phyloP scores from a whole-genome alignment of 164 flowering plant species.

The Liquidambar formosana region DNA sequence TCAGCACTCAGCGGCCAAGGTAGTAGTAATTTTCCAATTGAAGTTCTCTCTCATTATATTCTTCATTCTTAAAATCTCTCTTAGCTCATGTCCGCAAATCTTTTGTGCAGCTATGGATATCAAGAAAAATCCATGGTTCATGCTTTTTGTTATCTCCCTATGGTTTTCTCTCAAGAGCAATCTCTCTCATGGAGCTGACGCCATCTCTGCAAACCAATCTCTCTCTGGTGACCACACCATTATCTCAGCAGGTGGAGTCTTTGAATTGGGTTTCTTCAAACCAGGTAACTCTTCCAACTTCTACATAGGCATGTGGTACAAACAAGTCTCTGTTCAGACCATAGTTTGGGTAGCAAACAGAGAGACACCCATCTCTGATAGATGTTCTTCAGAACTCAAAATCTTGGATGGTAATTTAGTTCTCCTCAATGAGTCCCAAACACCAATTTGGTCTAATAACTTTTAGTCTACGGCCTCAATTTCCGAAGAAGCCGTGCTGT shows the following conservation, averaged over 20 bases:
- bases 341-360: slow-evolving; percentile 72
- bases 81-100: background rate
- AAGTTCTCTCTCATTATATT: background rate
- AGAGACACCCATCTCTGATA: slow-evolving; percentile 46
- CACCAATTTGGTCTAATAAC: slow-evolving; percentile 60
- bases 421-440: slow-evolving; percentile 37
- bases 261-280: slow-evolving; percentile 57
- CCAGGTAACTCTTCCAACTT: slow-evolving; percentile 61
- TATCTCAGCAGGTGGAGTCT: slow-evolving; percentile 42
- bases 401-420: slow-evolving; percentile 57
- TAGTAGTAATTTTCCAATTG: too few relatives aligned
- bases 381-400: slow-evolving; percentile 28
- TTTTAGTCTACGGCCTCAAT: slow-evolving; percentile 18
- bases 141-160: slow-evolving; percentile 12
- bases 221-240: slow-evolving; percentile 58
- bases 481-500: slow-evolving; percentile 38
- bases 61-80: background rate
- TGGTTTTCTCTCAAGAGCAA: slow-evolving; percentile 7
- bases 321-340: slow-evolving; percentile 25
- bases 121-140: slow-evolving; percentile 1
- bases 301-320: slow-evolving; percentile 65
- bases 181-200: slow-evolving; percentile 33
- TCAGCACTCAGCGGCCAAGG: too few relatives aligned
- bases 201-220: slow-evolving; percentile 35
- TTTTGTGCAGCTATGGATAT: slow-evolving; percentile 13